Evolutionary conservation across 768 basidiomycete genomes (phyloP).

Genomic region (Kwoniella bestiolae): DNA sequence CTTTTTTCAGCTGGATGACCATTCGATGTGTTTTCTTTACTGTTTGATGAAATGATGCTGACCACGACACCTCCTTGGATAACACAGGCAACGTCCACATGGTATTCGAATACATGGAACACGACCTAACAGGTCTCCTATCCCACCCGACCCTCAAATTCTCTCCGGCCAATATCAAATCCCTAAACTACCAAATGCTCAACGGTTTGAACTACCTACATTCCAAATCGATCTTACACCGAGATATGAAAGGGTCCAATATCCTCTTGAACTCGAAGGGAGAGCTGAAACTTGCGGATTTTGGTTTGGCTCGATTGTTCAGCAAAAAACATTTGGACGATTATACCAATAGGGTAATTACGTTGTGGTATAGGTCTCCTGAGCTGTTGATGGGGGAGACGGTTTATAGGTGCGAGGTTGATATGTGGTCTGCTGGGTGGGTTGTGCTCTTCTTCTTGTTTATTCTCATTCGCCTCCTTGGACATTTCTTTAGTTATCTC

Average conservation of each 20-base stretch:
- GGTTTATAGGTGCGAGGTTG: conserved; percentile 93
- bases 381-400: conserved; percentile 94
- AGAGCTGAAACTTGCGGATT: conserved; percentile 94
- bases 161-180: conserved; percentile 86
- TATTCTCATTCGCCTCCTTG: conserved; percentile 1
- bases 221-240: conserved; percentile 92
- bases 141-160: conserved; percentile 88
- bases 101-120: conserved; percentile 99
- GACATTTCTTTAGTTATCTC: no score
- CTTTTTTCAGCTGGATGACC: no score
- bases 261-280: conserved; percentile 90
- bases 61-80: conserved; percentile 10
- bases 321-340: conserved; percentile 86
- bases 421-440: conserved; percentile 99
- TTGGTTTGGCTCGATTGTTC: conserved; percentile 95
- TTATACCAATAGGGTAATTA: conserved; percentile 99
- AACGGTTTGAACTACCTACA: conserved; percentile 92
- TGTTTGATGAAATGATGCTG: neutral
- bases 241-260: conserved; percentile 99
- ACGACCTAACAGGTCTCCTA: conserved; percentile 92
- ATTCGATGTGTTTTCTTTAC: no score
- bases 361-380: conserved; percentile 96
- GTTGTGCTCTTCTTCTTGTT: conserved; percentile 33
- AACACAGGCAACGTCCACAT: conserved; percentile 87
- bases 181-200: conserved; percentile 93